Evolutionary conservation across 148 eudicot genomes (phyloP).

Genomic region (Vaccinium macrocarpon): DNA sequence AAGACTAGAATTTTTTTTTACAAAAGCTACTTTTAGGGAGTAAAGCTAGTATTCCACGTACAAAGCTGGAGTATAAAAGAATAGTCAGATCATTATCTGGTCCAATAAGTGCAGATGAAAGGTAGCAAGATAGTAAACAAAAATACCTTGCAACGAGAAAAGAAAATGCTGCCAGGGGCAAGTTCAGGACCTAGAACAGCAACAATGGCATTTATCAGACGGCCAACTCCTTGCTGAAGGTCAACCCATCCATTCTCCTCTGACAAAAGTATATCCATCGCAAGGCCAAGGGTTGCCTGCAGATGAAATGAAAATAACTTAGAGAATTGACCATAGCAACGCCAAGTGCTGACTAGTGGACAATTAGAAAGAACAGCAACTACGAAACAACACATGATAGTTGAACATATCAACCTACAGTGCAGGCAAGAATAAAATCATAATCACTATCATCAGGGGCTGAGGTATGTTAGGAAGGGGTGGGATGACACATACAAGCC

Average conservation of each 20-base stretch:
- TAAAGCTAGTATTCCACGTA: background rate
- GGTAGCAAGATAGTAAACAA: background rate
- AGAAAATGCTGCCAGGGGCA: constrained; percentile 92
- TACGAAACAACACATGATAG: background rate
- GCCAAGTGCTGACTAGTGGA: background rate
- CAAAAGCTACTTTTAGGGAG: background rate
- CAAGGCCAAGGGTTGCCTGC: constrained; percentile 93
- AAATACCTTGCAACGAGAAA: constrained; percentile 94
- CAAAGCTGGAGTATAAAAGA: background rate
- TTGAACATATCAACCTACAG: background rate
- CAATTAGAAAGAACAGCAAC: constrained; percentile 9
- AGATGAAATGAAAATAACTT: constrained; percentile 21
- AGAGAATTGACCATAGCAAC: constrained; percentile 3
- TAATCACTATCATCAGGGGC: background rate
- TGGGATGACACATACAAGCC: no score
- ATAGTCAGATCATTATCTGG: background rate
- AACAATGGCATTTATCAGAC: constrained; percentile 95
- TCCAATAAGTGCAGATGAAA: background rate
- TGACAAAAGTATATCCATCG: constrained; percentile 78
- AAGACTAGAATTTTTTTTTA: background rate
- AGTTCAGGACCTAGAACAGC: constrained; percentile 99
- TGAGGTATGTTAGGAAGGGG: no score
- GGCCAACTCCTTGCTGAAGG: constrained; percentile 94
- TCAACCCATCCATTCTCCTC: constrained; percentile 93
- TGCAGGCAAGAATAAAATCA: background rate